Evolutionary conservation across 768 basidiomycete genomes (phyloP), one percentile per base, ranked within the genome.

Genomic region (Boletus pseudopeckii): DNA sequence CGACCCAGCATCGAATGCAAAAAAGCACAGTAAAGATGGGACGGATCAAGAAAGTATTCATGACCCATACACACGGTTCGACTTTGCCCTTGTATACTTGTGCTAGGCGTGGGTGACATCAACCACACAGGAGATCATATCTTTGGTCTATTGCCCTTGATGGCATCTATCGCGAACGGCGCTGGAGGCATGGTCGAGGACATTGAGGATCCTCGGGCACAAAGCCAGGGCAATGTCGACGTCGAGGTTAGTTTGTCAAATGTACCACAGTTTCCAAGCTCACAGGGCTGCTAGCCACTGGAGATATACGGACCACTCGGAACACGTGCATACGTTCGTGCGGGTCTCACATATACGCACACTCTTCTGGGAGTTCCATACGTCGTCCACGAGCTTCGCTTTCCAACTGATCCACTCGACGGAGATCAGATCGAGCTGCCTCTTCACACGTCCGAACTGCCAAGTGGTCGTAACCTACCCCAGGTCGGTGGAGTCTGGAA

Each of bases 251-350:
- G 66, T 61, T 53, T 28, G 28, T 51, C 40, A 20, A 24, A 20
- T 10, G 7, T 11, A 9, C 41, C 32, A 1, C 30, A 30, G 38
- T 42, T 24, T 8, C 44, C 50, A 53, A 18, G 45, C 54, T 65
- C 33, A 71, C 17, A 22, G 14, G 41, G 34, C 26, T 17, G 33
- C 15, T 57, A 90, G 88, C 78, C 79, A 17, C 57, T 93, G 3
- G 88, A 94, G 67, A 90, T 95, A 48, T 95, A 92, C 60, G 92
- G 92, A 7, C 92, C 90, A 11, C 70, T 84, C 7, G 92, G 92
- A 18, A 90, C 89, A 1, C 84, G 92, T 22, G 83, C 86, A 24
- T 92, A 90, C 64, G 74, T 94, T 55, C 86, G 92, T 41, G 78
- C 73, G 44, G 80, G 82, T 30, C 77, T 94, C 46, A 67, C 70